Evolutionary conservation across 2,329 filamentous ascomycete species (phyloP).

Genomic region (Fusarium sp.): DNA sequence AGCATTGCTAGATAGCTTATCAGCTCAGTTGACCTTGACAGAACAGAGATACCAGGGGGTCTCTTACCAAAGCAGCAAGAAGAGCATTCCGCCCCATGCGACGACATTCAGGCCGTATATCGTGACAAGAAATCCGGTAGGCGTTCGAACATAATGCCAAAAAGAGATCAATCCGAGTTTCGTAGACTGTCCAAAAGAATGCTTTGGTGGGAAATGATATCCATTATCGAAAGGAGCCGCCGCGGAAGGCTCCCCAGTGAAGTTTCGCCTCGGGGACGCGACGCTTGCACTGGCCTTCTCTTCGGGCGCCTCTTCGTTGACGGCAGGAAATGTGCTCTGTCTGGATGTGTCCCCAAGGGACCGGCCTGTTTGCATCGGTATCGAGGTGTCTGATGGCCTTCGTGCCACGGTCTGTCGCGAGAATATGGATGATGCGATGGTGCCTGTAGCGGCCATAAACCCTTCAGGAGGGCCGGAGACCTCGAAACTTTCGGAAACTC

Average conservation of each 20-base stretch:
- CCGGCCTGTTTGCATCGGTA: constrained; percentile 27
- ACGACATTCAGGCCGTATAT: constrained; percentile 86
- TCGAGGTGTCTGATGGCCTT: constrained; percentile 34
- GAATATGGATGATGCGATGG: constrained; percentile 58
- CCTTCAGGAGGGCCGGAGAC: constrained; percentile 61
- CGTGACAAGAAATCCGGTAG: constrained; percentile 80
- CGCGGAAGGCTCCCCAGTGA: constrained; percentile 43
- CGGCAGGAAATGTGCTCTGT: constrained; percentile 34
- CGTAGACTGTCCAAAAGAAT: constrained; percentile 70
- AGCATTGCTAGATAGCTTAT: constrained; percentile 39
- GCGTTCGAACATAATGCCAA: constrained; percentile 80
- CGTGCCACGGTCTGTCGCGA: constrained; percentile 42
- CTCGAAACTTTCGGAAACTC: constrained; percentile 55
- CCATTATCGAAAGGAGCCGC: constrained; percentile 69
- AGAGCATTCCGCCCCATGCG: constrained; percentile 93
- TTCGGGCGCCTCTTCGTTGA: constrained; percentile 38
- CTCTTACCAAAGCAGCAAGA: constrained; percentile 80
- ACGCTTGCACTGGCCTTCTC: constrained; percentile 14
- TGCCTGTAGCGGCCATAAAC: constrained; percentile 62
- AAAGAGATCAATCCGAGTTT: constrained; percentile 70
- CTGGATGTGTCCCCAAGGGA: constrained; percentile 44
- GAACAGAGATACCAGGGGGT: background rate
- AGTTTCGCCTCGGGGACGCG: constrained; percentile 14
- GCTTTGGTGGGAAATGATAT: constrained; percentile 73
- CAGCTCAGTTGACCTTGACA: constrained; percentile 4